Base-by-base conservation (phyloP, 108 stramenopile genomes). In the Chaetoceros muelleri region DNA sequence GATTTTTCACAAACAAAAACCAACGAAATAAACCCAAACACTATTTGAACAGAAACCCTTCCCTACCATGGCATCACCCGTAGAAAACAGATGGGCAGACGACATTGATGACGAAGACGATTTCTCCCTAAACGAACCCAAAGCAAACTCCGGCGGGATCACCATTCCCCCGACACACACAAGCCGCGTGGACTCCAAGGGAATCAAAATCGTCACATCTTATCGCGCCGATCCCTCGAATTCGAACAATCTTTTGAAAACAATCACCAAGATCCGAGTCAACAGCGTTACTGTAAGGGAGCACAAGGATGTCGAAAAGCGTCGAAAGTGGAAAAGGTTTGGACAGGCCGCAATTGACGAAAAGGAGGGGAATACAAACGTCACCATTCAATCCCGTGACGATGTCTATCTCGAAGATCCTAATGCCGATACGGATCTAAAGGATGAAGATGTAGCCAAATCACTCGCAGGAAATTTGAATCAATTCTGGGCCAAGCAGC, bases 401-500 rank as follows among this genome's bases (percentile, higher is more conserved):
- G 86, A 89, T 48, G 69, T 94, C 28, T 80, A 62, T 48, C 60
- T 94, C 55, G 92, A 94, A 46, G 84, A 94, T 60, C 92, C 92
- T 7, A 72, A 90, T 58, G 87, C 85, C 34, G 88, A 90, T 61
- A 82, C 81, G 23, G 87, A 89, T 52, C 61, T 87, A 61, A 85
- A 94, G 59, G 92, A 89, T 26, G 86, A 94, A 58, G 92, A 88
- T 52, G 69, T 76, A 2, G 61, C 70, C 34, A 79, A 78, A 65
- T 80, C 85, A 21, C 71, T 90, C 49, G 71, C 82, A 0, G 80
- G 81, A 23, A 88, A 94, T 71, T 67, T 94, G 52, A 90, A 84
- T 58, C 86, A 76, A 46, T 94, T 94, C 56, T 90, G 88, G 88
- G 86, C 87, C 57, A 94, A 90, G 70, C 87, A 90, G 58, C 80